Base-by-base conservation (phyloP, 2,329 filamentous ascomycete genomes). In the Fusarium pininemorale region DNA sequence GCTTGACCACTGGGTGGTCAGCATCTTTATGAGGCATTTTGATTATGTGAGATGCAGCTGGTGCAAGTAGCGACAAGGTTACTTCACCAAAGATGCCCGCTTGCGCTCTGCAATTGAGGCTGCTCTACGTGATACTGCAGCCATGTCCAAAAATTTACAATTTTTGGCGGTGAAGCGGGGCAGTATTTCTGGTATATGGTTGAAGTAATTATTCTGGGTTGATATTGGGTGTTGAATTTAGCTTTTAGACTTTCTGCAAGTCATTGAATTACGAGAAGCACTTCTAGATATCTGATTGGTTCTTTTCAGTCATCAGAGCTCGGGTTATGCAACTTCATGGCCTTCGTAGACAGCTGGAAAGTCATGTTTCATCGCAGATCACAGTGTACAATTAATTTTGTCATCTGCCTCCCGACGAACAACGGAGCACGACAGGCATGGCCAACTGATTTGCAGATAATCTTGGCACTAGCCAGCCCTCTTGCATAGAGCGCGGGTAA, bases 1-100 rank as follows among this genome's bases (percentile, higher is more conserved):
- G 91, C 86, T 98, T 98, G 68, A 88, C 87, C 75, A 92, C 83
- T 61, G 91, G 93, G 67, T 87, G 84, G 76, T 91, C 89, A 75
- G 86, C 84, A 63, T 88, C 87, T 56, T 88, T 88, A 79, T 89
- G 87, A 79, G 88, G 87, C 89, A 90, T 90, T 70, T 75, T 83
- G 78, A 63, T 65, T 64, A 51, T 68, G 61, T 51, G 62, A 57
- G 55, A 65, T 32, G 51, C 61, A 59, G 56, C 58, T 63, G 51
- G 16, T 50, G 38, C 38, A 26, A 47, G 41, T 39, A 60, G 58
- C 47, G 35, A 59, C 44, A 45, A 55, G 48, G 41, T 61, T 70
- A 47, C 42, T 62, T 63, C 47, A 53, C 57, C 59, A 54, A 65
- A 62, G 48, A 72, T 70, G 61, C 68, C 66, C 48, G 47, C 63